Evolutionary conservation across 208 protist genomes (phyloP), one percentile per base, ranked within the genome.

Genomic region (Crithidia fasciculata): DNA sequence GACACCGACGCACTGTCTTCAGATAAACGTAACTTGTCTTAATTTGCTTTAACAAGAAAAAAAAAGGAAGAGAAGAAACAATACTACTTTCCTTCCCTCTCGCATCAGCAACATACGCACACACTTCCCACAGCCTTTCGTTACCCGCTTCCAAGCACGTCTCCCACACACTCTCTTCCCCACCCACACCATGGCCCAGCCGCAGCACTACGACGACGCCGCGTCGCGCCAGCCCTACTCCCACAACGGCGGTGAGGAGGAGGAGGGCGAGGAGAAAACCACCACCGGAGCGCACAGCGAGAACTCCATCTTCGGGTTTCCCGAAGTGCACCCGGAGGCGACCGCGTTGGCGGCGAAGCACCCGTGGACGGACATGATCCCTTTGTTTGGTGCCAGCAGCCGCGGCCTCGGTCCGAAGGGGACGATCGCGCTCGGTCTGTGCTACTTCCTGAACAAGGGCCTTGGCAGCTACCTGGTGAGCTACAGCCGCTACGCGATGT

Each of bases 401-500:
- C 57, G 74, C 37, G 83, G 65, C 53, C 87, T 72, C 62, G 88
- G 83, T 19, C 80, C 78, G 13, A 72, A 69, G 7, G 77, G 60
- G 49, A 77, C 79, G 3, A 36, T 81, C 5, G 50, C 83, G 2
- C 75, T 94, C 4, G 84, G 82, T 36, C 43, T 87, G 36, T 66
- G 60, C 40, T 84, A 87, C 72, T 78, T 93, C 36, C 64, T 87
- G 10, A 78, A 53, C 68, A 88, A 85, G 53, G 84, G 84, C 10
- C 50, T 88, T 37, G 77, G 76, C 55, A 68, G 77, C 59, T 63
- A 91, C 57, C 49, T 84, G 16, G 70, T 91, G n/a, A 63, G 45
- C n/a, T 64, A 61, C 44, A 64, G 69, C 7, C 13, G 62, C 15
- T 83, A 74, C 60, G 74, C 87, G 16, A 89, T 95, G 84, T 87